Evolutionary conservation across 2,329 filamentous ascomycete genomes (phyloP), one percentile per base, ranked within the genome.

Genomic region (Cladosporium sphaerospermum): DNA sequence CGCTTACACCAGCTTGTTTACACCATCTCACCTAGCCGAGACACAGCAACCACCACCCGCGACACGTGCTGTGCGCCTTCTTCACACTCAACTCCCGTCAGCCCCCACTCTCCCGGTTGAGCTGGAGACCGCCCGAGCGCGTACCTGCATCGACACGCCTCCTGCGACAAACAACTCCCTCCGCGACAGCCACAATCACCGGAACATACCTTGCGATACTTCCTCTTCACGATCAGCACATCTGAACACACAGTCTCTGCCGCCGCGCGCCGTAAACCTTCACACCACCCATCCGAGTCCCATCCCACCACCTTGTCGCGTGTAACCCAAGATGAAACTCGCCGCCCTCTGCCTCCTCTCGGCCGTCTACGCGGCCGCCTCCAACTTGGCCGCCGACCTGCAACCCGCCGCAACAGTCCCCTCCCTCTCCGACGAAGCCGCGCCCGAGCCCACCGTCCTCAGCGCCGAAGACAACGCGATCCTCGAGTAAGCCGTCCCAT

Each of bases 311-410:
- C 36, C 11, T 34, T 16, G 6, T 36, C 18, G 40, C 40, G 40
- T 37, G 2, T 37, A 14, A 11, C 19, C 33, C 48, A 43, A 40
- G 36, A 51, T 51, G 48, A 51, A 44, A 33, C 32, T 51, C 48
- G 18, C 48, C 34, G 18, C 48, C 9, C 7, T 51, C 39, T 51
- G 40, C 19, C 48, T 51, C 48, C 36, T 44, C 13, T 36, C 48
- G 40, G 40, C 48, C 48, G 28, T 44, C 11, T 51, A 44, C 37
- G 48, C 48, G 39, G 48, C 48, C 48, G 40, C 48, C 10, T 51
- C 11, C 32, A 36, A 40, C 3, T 18, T 51, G 18, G 48, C 48
- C 31, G 37, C 11, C 18, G 40, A 51, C 40, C 31, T 51, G 11
- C 40, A 51, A 16, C 47, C 31, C 10, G 45, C 45, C 23, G 45